Conservation (phyloP, 352 stramenopile genomes). For the Globisporangium echinulatum region DNA sequence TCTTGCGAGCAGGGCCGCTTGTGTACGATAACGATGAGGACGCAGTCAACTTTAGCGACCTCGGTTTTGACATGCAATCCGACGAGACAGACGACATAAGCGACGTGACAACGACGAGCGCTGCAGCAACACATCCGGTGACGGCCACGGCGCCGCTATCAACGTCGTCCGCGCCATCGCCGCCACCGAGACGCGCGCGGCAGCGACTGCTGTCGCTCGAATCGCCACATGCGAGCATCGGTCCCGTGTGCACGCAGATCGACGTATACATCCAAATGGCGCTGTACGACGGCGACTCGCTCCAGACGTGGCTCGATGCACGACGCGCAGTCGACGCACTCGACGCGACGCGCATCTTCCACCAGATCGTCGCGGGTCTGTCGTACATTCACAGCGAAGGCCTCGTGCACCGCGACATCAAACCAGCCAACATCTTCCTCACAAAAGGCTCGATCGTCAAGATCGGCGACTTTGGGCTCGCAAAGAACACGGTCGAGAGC, state of each 20-base stretch:
- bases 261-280: slow-evolving; percentile 93
- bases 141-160: neutral
- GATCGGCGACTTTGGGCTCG: slow-evolving; percentile 79
- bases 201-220: slow-evolving; percentile 16
- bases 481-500: slow-evolving; percentile 60
- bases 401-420: slow-evolving; percentile 77
- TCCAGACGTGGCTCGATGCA: slow-evolving; percentile 70
- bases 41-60: slow-evolving; percentile 32
- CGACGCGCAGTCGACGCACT: slow-evolving; percentile 27
- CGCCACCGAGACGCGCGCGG: neutral
- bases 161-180: neutral
- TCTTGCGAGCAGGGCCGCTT: slow-evolving; percentile 1
- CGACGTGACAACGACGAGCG: neutral
- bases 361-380: slow-evolving; percentile 63
- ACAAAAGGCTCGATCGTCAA: slow-evolving; percentile 69
- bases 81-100: neutral
- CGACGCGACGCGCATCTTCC: slow-evolving; percentile 68
- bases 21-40: slow-evolving; percentile 16
- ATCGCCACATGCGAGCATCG: slow-evolving; percentile 10
- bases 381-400: slow-evolving; percentile 73
- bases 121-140: no score
- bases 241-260: slow-evolving; percentile 59
- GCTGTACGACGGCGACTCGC: slow-evolving; percentile 88
- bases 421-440: slow-evolving; percentile 79
- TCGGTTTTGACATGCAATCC: slow-evolving; percentile 53